Conservation (phyloP, 2,329 filamentous ascomycete genomes). For the Penicillium palitans region DNA sequence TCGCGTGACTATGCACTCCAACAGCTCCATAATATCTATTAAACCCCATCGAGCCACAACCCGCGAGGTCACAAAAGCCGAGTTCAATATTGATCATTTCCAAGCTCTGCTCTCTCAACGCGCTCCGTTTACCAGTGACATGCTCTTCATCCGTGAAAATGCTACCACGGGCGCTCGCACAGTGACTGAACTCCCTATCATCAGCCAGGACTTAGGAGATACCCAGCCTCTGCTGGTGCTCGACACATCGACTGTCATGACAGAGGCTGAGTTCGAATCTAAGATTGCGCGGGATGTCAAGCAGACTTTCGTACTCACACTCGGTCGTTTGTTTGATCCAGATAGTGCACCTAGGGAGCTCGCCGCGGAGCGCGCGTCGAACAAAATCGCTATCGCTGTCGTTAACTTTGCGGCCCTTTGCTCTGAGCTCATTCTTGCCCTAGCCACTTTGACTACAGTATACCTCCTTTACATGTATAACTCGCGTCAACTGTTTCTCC, state of each 20-base stretch:
- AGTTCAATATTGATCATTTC: constrained; percentile 36
- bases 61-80: constrained; percentile 17
- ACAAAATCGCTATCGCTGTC: constrained; percentile 32
- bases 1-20: constrained; percentile 34
- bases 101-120: constrained; percentile 33
- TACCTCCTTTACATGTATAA: constrained; percentile 32
- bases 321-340: constrained; percentile 35
- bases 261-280: constrained; percentile 25
- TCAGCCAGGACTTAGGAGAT: constrained; percentile 35
- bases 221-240: constrained; percentile 32
- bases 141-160: constrained; percentile 34
- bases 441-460: constrained; percentile 26
- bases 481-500: constrained; percentile 31
- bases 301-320: constrained; percentile 34
- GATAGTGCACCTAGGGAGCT: constrained; percentile 23
- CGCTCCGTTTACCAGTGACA: constrained; percentile 36
- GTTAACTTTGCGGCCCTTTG: constrained; percentile 31
- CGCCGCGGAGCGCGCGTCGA: constrained; percentile 24
- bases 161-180: constrained; percentile 28
- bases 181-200: constrained; percentile 34
- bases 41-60: constrained; percentile 22
- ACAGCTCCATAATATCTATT: constrained; percentile 35
- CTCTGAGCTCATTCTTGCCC: constrained; percentile 33
- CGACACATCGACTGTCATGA: constrained; percentile 34
- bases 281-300: constrained; percentile 32